Evolutionary conservation across 208 protist species (phyloP), one percentile per base, ranked within the genome.

Genomic region (Lotmaria passim): DNA sequence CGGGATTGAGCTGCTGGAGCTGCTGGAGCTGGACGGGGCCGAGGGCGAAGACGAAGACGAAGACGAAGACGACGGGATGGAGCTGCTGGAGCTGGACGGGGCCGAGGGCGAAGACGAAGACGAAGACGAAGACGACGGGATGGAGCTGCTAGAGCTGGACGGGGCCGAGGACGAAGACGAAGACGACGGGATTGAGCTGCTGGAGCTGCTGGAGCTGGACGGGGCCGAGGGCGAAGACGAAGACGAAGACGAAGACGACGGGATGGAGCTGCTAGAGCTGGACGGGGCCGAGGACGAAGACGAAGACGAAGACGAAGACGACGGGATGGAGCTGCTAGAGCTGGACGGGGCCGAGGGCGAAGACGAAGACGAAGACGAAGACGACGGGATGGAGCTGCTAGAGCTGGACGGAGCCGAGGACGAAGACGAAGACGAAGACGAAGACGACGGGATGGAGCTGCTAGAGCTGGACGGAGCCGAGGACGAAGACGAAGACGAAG

Each of bases 21-120:
- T 56, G 34, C 38, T 47, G 0, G 33, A 34, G 50, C 24, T 38
- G 23, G 57, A 30, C 14, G 57, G 3, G 2, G 15, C 1, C 23
- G 52, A 55, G 3, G 50, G 36, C 15, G 38, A 61, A 12, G 53
- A 70, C 12, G 53, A n/a, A n/a, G n/a, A n/a, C n/a, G n/a, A n/a
- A n/a, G n/a, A n/a, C n/a, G n/a, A n/a, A n/a, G n/a, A n/a, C n/a
- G n/a, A n/a, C n/a, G n/a, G n/a, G n/a, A n/a, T n/a, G n/a, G n/a
- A n/a, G n/a, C n/a, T n/a, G n/a, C n/a, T n/a, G n/a, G n/a, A n/a
- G n/a, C n/a, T n/a, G n/a, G n/a, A n/a, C n/a, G n/a, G n/a, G n/a
- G n/a, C n/a, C n/a, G n/a, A n/a, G n/a, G n/a, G n/a, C n/a, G n/a
- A n/a, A n/a, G n/a, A n/a, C n/a, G n/a, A n/a, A n/a, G n/a, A n/a